Evolutionary conservation across 805 yeast genomes (phyloP).

Genomic region (Crinitomyces ghanaensis): DNA sequence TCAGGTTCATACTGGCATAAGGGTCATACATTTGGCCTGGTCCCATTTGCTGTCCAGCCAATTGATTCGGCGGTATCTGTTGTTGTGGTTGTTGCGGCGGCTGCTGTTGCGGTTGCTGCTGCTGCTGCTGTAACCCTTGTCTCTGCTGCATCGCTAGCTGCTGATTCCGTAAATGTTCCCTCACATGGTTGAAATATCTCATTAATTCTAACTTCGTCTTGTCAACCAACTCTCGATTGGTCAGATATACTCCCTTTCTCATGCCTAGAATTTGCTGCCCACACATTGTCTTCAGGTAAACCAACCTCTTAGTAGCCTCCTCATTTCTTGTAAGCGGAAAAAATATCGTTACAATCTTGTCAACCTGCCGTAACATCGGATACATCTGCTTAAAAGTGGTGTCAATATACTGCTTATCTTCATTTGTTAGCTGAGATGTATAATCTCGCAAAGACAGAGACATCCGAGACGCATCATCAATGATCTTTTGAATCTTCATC

Average conservation of each 20-base stretch:
- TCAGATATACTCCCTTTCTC: slow-evolving; percentile 52
- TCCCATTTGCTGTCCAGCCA: too few relatives aligned
- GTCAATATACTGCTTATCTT: slow-evolving; percentile 49
- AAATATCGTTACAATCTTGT: slow-evolving; percentile 67
- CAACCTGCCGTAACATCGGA: slow-evolving; percentile 56
- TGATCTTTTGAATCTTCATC: slow-evolving; percentile 42
- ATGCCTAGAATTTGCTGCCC: slow-evolving; percentile 63
- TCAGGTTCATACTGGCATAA: too few relatives aligned
- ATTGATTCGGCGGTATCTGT: slow-evolving; percentile 8
- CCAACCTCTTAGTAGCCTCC: slow-evolving; percentile 63
- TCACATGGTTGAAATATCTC: slow-evolving; percentile 62
- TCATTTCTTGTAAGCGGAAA: slow-evolving; percentile 63
- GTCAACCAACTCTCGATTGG: slow-evolving; percentile 60
- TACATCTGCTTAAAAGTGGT: slow-evolving; percentile 35
- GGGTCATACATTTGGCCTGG: too few relatives aligned
- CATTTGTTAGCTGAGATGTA: slow-evolving; percentile 46
- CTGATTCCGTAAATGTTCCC: slow-evolving; percentile 37
- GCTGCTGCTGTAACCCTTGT: slow-evolving; percentile 7
- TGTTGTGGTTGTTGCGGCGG: slow-evolving; percentile 4
- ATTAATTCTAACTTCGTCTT: slow-evolving; percentile 63
- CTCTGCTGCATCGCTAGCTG: slow-evolving; percentile 8
- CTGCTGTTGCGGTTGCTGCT: slow-evolving; percentile 6
- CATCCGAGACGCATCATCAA: slow-evolving; percentile 57
- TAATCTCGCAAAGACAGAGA: slow-evolving; percentile 55
- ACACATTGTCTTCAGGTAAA: slow-evolving; percentile 70